A percentile compares a stretch with the other conserved stretches of the same genome.
Evolutionary conservation across 192 early-diverging fungal species (phyloP).

Genomic region (Oehlia diaphana): DNA sequence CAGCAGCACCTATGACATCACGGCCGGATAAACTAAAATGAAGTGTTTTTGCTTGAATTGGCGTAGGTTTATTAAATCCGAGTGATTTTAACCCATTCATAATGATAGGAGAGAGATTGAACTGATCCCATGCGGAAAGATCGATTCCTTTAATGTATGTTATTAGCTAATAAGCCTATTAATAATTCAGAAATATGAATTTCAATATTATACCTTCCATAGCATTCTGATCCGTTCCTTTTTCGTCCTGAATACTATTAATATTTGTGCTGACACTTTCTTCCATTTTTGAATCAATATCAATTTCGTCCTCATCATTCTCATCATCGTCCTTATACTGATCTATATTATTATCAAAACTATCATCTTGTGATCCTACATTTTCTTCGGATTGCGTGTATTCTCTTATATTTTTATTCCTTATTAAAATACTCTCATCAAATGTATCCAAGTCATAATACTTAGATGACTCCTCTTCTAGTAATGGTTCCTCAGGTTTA

Average conservation of each 20-base stretch:
- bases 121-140: conserved; percentile 70
- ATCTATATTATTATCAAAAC: not conserved
- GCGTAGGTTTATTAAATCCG: conserved; percentile 77
- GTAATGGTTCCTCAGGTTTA: conserved; percentile 49
- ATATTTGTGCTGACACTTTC: conserved; percentile 17
- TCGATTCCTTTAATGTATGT: conserved; percentile 50
- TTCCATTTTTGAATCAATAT: conserved; percentile 32
- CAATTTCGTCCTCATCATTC: conserved; percentile 19
- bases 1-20: conserved; percentile 91
- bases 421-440: conserved; percentile 53
- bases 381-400: conserved; percentile 6
- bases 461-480: conserved; percentile 43
- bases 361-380: conserved; percentile 21
- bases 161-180: conserved; percentile 30
- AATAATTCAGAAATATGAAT: conserved; percentile 13
- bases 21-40: conserved; percentile 67
- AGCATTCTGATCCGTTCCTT: conserved; percentile 7
- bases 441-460: conserved; percentile 84
- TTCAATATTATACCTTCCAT: conserved; percentile 30
- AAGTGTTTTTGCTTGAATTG: conserved; percentile 83
- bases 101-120: conserved; percentile 58
- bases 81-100: conserved; percentile 69
- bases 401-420: not conserved
- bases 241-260: not conserved
- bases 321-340: conserved; percentile 13